Percentiles rank a stretch among this genome's conserved stretches.
phyloP scores from a whole-genome alignment of 2,329 filamentous ascomycete genomes.

The Cladophialophora psammophila region DNA sequence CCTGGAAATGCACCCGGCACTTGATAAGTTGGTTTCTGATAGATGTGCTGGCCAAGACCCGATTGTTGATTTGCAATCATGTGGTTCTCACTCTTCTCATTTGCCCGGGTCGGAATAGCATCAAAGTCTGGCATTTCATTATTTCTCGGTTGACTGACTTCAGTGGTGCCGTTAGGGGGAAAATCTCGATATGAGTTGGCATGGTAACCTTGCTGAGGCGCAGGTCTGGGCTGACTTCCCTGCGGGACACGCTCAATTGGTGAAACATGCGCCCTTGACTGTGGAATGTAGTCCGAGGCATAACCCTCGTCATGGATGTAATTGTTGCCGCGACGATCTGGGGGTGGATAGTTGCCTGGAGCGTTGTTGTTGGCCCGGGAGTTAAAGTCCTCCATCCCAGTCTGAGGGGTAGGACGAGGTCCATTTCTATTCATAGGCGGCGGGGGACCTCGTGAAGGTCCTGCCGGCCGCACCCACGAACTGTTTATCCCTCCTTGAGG shows the following conservation, averaged over 20 bases:
- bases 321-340: conserved; percentile 18
- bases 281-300: conserved; percentile 28
- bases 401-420: conserved; percentile 12
- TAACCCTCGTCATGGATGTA: conserved; percentile 27
- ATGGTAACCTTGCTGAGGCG: conserved; percentile 14
- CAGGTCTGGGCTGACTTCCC: conserved; percentile 33
- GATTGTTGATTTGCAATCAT: conserved; percentile 28
- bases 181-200: conserved; percentile 15
- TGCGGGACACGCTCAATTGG: conserved; percentile 56
- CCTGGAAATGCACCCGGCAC: conserved; percentile 25
- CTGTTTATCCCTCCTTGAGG: conserved; percentile 16
- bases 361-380: conserved; percentile 10
- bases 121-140: conserved; percentile 71
- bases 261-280: conserved; percentile 30
- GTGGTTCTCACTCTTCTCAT: conserved; percentile 31
- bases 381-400: conserved; percentile 16
- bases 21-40: conserved; percentile 45
- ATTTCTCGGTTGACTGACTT: conserved; percentile 45
- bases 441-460: conserved; percentile 21
- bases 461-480: conserved; percentile 22
- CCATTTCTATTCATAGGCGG: conserved; percentile 20
- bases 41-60: conserved; percentile 27
- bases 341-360: conserved; percentile 6
- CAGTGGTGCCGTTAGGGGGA: conserved; percentile 38
- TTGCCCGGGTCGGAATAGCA: conserved; percentile 49